These are phyloP conservation scores for Diaporthe nobilis DNA, from an alignment of 2,329 filamentous ascomycete species.

Conservation along the genomic window DNA sequence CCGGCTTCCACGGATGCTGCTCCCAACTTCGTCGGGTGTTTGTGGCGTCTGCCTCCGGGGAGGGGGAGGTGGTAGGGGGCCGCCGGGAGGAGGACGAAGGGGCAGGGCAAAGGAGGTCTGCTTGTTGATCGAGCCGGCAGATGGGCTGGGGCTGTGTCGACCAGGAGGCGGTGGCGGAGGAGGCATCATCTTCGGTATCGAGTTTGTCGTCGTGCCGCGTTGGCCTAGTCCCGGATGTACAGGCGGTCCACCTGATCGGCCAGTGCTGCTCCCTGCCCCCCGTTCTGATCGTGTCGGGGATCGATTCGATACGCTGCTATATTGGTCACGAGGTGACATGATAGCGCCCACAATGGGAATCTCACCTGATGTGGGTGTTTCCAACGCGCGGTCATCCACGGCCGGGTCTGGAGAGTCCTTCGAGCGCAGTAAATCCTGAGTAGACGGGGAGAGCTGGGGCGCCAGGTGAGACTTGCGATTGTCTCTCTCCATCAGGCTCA, in stretches of 20 bases:
- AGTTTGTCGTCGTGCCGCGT: conserved; percentile 66
- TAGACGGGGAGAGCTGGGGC: conserved; percentile 83
- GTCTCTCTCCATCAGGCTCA: conserved; percentile 92
- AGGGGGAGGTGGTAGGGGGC: conserved; percentile 70
- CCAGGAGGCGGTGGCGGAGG: conserved; percentile 45
- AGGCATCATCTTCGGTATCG: conserved; percentile 64
- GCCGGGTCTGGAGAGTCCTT: conserved; percentile 70
- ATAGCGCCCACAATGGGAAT: conserved; percentile 76
- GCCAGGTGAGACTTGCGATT: conserved; percentile 95
- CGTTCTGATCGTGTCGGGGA: conserved; percentile 65
- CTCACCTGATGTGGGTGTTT: conserved; percentile 79
- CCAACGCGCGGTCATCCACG: conserved; percentile 62
- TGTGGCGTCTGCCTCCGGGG: conserved; percentile 69
- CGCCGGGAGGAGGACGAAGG: conserved; percentile 73
- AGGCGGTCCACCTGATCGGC: conserved; percentile 60
- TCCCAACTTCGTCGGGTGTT: conserved; percentile 65
- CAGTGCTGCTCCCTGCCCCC: conserved; percentile 56
- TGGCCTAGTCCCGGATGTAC: conserved; percentile 68
- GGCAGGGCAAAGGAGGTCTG: conserved; percentile 73
- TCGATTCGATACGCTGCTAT: conserved; percentile 60
- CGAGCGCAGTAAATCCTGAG: conserved; percentile 80
- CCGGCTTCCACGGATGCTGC: conserved; percentile 57
- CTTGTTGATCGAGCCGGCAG: conserved; percentile 57
- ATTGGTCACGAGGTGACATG: conserved; percentile 67
- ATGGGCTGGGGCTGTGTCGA: conserved; percentile 45